Evolutionary conservation across 164 flowering plant species (phyloP), one percentile per base, ranked within the genome.

Genomic region (Platanus orientalis): DNA sequence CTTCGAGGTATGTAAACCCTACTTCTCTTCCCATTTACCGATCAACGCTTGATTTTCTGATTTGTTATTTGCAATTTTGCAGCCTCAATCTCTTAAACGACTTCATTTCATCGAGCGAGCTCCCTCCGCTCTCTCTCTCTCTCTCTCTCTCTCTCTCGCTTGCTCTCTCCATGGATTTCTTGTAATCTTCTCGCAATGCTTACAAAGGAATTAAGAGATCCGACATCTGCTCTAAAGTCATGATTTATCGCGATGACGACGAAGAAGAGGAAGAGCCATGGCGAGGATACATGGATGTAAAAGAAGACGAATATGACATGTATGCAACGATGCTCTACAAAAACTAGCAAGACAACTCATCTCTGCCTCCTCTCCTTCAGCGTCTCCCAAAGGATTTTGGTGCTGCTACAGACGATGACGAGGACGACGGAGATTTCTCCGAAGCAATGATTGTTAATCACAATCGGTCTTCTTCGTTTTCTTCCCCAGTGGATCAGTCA

Each of bases 331-430:
- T 82, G 85, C 59, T 89, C 25, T 73, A 59, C 71, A 85, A 84
- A 57, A 79, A 75, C 63, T 79, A 73, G 0, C 80, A 85, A 26
- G 87, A 86, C 57, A 86, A 84, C 28, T 74, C 85, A 6, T 83
- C 88, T 25, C 89, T 95, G 10, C 99, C 99, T 62, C 97, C 97
- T 5, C 85, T 95, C 59, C 85, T 95, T 67, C 90, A 87, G 54
- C 89, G 90, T 64, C 83, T 92, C 39, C 97, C 99, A 20, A 90
- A 95, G 69, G 99, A 95, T 70, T 95, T 95, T 69, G 94, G 88
- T n/a, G 75, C 71, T 51, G 84, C 76, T 7, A 75, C 71, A 14
- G 76, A 75, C 29, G 58, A 79, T 19, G 79, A 67, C 12, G 76
- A 69, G 0, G 75, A 62, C 19, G 56, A 19, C 5, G 61, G 60